Evolutionary conservation across 495 filamentous ascomycete species (phyloP).

Genomic region (Melanomma pulvis-pyrius): DNA sequence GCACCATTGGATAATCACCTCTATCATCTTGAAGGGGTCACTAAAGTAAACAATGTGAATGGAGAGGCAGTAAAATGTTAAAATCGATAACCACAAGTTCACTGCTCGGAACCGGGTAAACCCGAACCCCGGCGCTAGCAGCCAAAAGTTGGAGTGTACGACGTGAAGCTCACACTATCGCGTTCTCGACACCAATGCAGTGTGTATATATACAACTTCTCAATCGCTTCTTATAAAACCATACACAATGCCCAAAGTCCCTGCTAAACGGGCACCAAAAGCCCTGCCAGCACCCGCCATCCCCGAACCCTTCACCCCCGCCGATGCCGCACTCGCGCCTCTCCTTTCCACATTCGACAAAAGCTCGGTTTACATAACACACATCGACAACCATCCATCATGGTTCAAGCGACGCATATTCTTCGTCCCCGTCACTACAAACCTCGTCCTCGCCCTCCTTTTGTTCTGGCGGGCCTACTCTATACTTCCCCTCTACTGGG

Average conservation of each 20-base stretch:
- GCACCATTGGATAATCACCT: no score
- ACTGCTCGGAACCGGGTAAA: background rate
- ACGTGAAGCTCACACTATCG: background rate
- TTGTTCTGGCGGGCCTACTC: conserved; percentile 64
- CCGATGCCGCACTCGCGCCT: conserved; percentile 59
- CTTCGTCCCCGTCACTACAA: conserved; percentile 69
- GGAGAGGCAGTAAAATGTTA: no score
- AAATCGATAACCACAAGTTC: no score
- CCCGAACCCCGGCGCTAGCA: background rate
- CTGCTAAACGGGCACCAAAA: conserved; percentile 8
- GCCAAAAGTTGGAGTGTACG: background rate
- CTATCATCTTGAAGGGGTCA: no score
- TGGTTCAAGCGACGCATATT: conserved; percentile 78
- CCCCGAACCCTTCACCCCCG: conserved; percentile 65
- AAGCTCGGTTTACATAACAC: conserved; percentile 73
- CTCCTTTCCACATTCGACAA: conserved; percentile 64
- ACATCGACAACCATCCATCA: conserved; percentile 67
- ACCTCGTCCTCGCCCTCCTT: conserved; percentile 60
- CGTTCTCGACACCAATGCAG: background rate
- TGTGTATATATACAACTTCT: background rate
- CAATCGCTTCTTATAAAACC: background rate
- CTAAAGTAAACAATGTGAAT: no score
- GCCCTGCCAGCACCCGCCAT: conserved; percentile 25
- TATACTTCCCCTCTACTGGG: conserved; percentile 67
- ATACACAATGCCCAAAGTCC: background rate